These are phyloP conservation scores for Betula pendula DNA, from an alignment of 306 rosid species.

Conservation along the genomic window DNA sequence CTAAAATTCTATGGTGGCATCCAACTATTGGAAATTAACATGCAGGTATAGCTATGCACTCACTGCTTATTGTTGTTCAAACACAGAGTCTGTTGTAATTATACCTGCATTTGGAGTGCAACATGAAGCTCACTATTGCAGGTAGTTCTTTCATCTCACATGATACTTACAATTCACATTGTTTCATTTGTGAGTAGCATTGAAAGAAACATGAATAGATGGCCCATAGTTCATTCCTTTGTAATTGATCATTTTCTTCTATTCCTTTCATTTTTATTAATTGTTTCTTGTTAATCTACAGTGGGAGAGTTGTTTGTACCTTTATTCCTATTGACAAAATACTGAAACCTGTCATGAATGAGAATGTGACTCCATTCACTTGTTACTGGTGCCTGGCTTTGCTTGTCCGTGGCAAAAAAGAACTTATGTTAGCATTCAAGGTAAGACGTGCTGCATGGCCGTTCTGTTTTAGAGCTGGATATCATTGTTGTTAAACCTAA, in stretches of 20 bases:
- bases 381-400: constrained; percentile 63
- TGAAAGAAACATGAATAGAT: constrained; percentile 5
- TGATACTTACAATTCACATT: not conserved
- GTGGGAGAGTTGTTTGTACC: constrained; percentile 66
- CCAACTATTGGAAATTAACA: not conserved
- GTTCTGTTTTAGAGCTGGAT: not conserved
- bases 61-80: constrained; percentile 5
- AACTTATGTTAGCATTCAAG: constrained; percentile 64
- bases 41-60: not conserved
- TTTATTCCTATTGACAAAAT: constrained; percentile 74
- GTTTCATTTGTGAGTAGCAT: not conserved
- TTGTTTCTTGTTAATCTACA: constrained; percentile 5
- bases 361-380: constrained; percentile 80
- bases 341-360: constrained; percentile 67
- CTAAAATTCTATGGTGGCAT: not conserved
- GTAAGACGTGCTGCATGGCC: constrained; percentile 26
- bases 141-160: constrained; percentile 43
- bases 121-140: constrained; percentile 68
- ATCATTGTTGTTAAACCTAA: constrained; percentile 12
- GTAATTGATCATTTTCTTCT: not conserved
- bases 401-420: constrained; percentile 55
- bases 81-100: constrained; percentile 70
- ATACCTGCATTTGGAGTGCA: constrained; percentile 88
- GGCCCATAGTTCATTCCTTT: not conserved
- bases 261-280: not conserved